Base-by-base conservation (phyloP, 306 rosid genomes). In the Hippophae rhamnoides region DNA sequence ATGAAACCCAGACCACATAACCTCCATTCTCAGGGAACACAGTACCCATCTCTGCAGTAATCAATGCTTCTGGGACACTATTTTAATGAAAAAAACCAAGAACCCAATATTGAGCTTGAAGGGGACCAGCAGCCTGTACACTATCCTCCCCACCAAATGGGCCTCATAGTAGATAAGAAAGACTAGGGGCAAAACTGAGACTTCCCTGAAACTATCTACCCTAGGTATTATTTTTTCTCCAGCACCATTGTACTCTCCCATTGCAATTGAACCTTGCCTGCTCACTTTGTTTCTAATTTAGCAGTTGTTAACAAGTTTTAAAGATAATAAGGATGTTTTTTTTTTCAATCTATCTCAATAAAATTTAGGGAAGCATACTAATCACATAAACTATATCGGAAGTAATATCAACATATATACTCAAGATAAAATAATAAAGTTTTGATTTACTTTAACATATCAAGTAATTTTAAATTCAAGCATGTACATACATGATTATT, bases 21-120 rank as follows among this genome's bases (percentile, higher is more conserved):
- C 98, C 96, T 43, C 96, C 76, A 58, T 85, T 87, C 69, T 87
- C 96, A 3, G 97, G 96, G 70, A 90, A 90, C 96, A 90, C 87
- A 47, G 98, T 87, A 12, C 95, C 95, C 96, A 90, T 85, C 59
- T 90, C 98, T 6, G 96, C 96, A 13, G 95, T 90, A 3, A 90
- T 79, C 63, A 90, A 69, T 27, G 98, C 98, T 52, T 90, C 98
- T 0, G 98, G 98, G 59, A 92, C 59, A 69, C 96, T 92, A 92
- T 73, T 87, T 71, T 25, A 92, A 62, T 55, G 98, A 18, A 95
- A 60, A 92, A 85, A 59, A 92, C 52, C 75, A 92, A 57, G 71
- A 85, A 92, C 1, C 98, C 95, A 5, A 81, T 46, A 45, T 18
- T 87, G 84, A 46, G 96, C 95, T 52, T 87, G 76, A 8, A 92